Evolutionary conservation across 352 stramenopile genomes (phyloP).

Genomic region (Phytophthora pinifolia): DNA sequence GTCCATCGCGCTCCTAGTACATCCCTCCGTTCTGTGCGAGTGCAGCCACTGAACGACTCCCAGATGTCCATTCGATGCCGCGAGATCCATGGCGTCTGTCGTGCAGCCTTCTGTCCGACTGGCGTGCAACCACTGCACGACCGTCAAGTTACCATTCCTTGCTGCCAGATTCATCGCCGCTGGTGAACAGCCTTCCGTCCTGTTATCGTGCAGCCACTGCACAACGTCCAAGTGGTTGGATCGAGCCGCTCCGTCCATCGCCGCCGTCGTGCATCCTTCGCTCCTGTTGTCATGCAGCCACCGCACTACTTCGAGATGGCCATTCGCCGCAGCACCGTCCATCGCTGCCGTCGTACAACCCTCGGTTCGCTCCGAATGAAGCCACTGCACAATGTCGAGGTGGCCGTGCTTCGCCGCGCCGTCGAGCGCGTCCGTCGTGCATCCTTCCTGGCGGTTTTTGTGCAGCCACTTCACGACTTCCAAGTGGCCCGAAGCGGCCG

Average conservation of each 20-base stretch:
- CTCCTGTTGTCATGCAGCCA: constrained; percentile 20
- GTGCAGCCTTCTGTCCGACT: constrained; percentile 21
- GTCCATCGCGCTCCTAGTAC: constrained; percentile 21
- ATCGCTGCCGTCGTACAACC: constrained; percentile 29
- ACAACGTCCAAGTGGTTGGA: background rate
- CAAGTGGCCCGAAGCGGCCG: constrained; percentile 21
- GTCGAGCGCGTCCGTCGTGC: constrained; percentile 23
- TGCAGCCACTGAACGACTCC: constrained; percentile 51
- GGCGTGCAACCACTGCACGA: constrained; percentile 22
- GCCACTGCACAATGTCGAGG: constrained; percentile 21
- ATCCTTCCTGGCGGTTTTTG: constrained; percentile 19
- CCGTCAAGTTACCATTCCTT: constrained; percentile 20
- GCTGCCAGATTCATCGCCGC: constrained; percentile 29
- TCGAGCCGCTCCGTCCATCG: background rate
- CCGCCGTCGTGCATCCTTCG: background rate
- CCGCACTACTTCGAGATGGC: constrained; percentile 14
- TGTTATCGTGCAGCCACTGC: background rate
- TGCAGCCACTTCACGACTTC: constrained; percentile 24
- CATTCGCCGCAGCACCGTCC: constrained; percentile 29
- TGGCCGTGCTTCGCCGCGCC: constrained; percentile 23
- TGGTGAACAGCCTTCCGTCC: background rate
- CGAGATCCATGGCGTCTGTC: constrained; percentile 25
- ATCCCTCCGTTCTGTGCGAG: constrained; percentile 21
- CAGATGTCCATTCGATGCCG: constrained; percentile 37
- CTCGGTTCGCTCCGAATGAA: constrained; percentile 23